phyloP scores from a whole-genome alignment of 2,329 filamentous ascomycete genomes.

The Fusarium metavorans region DNA sequence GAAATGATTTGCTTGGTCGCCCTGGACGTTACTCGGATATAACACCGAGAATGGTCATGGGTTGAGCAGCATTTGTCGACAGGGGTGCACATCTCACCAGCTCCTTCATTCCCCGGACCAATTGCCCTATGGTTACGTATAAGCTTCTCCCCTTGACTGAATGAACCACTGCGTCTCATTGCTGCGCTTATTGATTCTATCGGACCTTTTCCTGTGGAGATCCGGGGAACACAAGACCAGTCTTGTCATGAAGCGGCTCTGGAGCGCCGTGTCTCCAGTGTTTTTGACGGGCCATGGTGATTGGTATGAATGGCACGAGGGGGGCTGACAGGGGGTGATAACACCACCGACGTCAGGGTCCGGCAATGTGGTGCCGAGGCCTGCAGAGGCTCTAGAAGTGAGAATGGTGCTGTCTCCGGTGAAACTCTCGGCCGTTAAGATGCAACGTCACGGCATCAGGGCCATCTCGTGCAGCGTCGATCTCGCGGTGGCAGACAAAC shows the following conservation, averaged over 20 bases:
- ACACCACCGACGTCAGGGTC: slow-evolving; percentile 21
- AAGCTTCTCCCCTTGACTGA: not conserved
- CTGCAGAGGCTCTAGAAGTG: not conserved
- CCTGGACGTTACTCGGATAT: not conserved
- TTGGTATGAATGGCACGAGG: slow-evolving; percentile 11
- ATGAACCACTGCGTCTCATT: not conserved
- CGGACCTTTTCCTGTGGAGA: not conserved
- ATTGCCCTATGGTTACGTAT: slow-evolving; percentile 1
- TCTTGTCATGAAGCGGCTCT: not conserved
- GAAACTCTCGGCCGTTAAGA: slow-evolving; percentile 22
- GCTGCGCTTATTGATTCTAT: not conserved
- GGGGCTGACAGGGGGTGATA: not conserved
- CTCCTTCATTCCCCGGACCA: not conserved
- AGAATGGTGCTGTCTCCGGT: not conserved
- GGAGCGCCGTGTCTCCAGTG: not conserved
- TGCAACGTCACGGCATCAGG: slow-evolving; percentile 24
- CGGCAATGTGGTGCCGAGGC: slow-evolving; percentile 8
- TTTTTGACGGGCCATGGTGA: not conserved
- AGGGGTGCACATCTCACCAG: not conserved
- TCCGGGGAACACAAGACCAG: not conserved
- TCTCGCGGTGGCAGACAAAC: not conserved
- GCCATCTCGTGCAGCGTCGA: slow-evolving; percentile 5
- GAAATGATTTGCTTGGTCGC: not conserved
- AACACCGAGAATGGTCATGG: not conserved
- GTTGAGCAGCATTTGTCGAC: not conserved